Percentiles rank a stretch among this genome's conserved stretches.
phyloP scores from a whole-genome alignment of 2,329 filamentous ascomycete genomes.

The Rutstroemia sydowiana region DNA sequence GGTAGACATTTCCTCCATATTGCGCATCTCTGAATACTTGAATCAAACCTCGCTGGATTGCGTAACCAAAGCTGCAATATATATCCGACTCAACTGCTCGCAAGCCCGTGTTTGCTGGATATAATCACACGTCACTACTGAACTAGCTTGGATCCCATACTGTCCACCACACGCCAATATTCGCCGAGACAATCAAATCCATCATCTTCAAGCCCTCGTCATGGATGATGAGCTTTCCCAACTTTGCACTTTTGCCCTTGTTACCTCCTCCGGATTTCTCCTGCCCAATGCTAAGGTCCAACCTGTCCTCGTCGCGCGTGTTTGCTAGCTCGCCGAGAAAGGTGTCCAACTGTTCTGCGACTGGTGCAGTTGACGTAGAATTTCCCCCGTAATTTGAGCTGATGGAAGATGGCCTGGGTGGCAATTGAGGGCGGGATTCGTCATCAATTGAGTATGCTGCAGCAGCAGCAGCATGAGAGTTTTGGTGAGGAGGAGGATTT shows the following conservation, averaged over 20 bases:
- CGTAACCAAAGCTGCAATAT: background rate
- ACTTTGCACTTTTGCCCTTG: slow-evolving; percentile 77
- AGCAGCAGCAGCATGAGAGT: slow-evolving; percentile 20
- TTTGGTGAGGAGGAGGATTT: slow-evolving; percentile 12
- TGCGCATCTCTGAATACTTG: no score
- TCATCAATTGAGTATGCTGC: slow-evolving; percentile 20
- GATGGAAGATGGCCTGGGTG: slow-evolving; percentile 18
- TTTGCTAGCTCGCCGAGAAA: slow-evolving; percentile 3
- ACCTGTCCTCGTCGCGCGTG: slow-evolving; percentile 34
- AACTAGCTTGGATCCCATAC: slow-evolving; percentile 53
- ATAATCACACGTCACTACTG: background rate
- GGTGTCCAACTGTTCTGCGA: background rate
- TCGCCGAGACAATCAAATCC: slow-evolving; percentile 83
- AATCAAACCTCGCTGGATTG: background rate
- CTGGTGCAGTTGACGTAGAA: background rate
- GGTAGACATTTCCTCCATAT: no score
- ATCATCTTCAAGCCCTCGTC: slow-evolving; percentile 93
- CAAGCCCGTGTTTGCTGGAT: background rate
- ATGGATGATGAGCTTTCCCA: slow-evolving; percentile 86
- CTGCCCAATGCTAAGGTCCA: slow-evolving; percentile 70
- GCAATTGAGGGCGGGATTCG: slow-evolving; percentile 19
- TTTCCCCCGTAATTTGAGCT: slow-evolving; percentile 13
- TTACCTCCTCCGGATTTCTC: slow-evolving; percentile 84
- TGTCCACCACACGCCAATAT: slow-evolving; percentile 90
- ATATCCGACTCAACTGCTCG: background rate